phyloP scores from a whole-genome alignment of 73 alveolate genomes.

The Paramecium tetraurelia region DNA sequence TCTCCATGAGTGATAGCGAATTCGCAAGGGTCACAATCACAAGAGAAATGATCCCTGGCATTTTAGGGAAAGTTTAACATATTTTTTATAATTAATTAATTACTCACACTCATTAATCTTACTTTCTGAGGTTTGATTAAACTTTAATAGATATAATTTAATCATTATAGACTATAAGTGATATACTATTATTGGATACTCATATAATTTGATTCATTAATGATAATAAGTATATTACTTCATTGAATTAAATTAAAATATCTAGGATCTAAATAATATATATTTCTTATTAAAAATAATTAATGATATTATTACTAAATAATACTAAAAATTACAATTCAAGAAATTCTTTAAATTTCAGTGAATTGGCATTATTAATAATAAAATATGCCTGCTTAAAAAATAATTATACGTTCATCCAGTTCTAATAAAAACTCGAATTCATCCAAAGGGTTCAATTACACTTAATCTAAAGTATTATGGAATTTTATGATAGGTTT shows the following conservation, averaged over 20 bases:
- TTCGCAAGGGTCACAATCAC: slow-evolving; percentile 53
- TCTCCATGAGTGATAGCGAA: not conserved
- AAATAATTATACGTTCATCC: not conserved
- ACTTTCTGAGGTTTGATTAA: not conserved
- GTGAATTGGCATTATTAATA: not conserved
- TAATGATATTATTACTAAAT: not conserved
- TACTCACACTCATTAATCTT: not conserved
- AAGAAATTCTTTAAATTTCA: not conserved
- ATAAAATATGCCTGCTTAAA: not conserved
- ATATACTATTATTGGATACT: not conserved
- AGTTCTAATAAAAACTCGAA: not conserved
- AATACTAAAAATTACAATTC: not conserved
- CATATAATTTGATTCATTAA: no score
- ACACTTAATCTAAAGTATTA: not conserved
- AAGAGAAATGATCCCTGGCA: slow-evolving; percentile 15
- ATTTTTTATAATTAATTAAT: not conserved
- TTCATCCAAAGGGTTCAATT: not conserved
- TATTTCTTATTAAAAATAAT: not conserved
- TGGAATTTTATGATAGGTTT: not conserved
- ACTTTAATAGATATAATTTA: no score
- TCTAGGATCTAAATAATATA: not conserved
- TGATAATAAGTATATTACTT: no score
- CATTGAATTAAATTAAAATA: no score
- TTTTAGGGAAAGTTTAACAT: not conserved
- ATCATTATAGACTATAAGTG: not conserved